Evolutionary conservation across 768 basidiomycete species (phyloP).

Genomic region (Dioszegia aurantiaca): DNA sequence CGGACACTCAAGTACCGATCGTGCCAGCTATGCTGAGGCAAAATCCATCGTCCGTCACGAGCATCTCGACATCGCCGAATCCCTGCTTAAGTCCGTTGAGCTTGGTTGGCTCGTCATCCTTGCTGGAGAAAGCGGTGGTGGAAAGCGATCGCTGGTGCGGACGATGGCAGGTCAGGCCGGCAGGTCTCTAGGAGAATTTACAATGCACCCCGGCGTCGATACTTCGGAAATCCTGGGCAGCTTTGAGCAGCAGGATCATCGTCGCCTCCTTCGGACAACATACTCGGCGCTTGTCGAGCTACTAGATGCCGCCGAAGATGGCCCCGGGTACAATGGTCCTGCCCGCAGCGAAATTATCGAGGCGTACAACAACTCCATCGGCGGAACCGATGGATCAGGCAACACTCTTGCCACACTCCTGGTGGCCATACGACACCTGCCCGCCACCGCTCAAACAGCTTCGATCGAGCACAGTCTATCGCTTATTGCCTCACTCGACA

Average conservation of each 20-base stretch:
- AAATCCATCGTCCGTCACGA: slow-evolving; percentile 59
- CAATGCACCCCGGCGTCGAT: slow-evolving; percentile 81
- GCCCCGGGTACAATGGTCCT: background rate
- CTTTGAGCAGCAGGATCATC: slow-evolving; percentile 81
- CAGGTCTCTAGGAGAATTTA: slow-evolving; percentile 65
- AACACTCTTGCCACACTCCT: background rate
- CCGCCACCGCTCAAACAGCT: background rate
- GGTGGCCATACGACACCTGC: background rate
- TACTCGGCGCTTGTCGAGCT: slow-evolving; percentile 1
- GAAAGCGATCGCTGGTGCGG: slow-evolving; percentile 75
- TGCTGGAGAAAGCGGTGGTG: slow-evolving; percentile 67
- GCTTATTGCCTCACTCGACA: background rate
- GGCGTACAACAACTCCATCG: background rate
- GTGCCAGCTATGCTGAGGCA: slow-evolving; percentile 48
- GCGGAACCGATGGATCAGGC: background rate
- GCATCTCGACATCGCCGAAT: slow-evolving; percentile 68
- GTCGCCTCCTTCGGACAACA: slow-evolving; percentile 4
- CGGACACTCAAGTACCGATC: slow-evolving; percentile 60
- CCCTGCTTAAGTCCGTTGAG: slow-evolving; percentile 68
- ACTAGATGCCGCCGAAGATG: background rate
- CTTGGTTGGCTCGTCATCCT: slow-evolving; percentile 87
- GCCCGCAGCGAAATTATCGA: background rate
- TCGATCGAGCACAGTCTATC: background rate
- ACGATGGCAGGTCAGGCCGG: slow-evolving; percentile 71
- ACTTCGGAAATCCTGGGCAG: slow-evolving; percentile 90